Evolutionary conservation across 192 early-diverging fungal species (phyloP).

Genomic region (Backusella macrospora): DNA sequence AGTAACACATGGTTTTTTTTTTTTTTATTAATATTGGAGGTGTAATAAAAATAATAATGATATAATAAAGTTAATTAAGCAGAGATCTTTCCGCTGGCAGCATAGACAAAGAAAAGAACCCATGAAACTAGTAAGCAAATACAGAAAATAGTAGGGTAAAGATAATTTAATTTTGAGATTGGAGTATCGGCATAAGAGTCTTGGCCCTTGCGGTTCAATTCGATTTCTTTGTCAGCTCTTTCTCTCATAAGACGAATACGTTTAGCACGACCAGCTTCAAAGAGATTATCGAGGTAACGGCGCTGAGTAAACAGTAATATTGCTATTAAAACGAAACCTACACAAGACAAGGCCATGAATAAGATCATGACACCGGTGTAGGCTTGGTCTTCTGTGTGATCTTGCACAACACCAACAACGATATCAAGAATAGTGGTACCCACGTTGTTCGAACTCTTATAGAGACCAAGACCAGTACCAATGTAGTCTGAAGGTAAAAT

Average conservation of each 20-base stretch:
- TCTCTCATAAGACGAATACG: slow-evolving; percentile 31
- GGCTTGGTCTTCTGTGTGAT: slow-evolving; percentile 39
- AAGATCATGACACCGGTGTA: slow-evolving; percentile 41
- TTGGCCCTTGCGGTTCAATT: slow-evolving; percentile 21
- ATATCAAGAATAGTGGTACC: slow-evolving; percentile 64
- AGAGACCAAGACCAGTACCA: slow-evolving; percentile 63
- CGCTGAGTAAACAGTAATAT: slow-evolving; percentile 24
- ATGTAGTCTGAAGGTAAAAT: slow-evolving; percentile 58
- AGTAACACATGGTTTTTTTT: no score
- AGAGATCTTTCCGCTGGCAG: slow-evolving; percentile 25
- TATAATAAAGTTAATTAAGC: slow-evolving; percentile 5
- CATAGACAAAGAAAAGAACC: slow-evolving; percentile 41
- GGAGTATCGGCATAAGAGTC: slow-evolving; percentile 22
- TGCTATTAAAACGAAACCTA: slow-evolving; percentile 33
- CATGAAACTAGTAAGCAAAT: slow-evolving; percentile 27
- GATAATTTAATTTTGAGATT: slow-evolving; percentile 12
- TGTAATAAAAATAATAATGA: background rate
- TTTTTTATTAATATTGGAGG: background rate
- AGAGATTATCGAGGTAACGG: slow-evolving; percentile 16
- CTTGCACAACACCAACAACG: slow-evolving; percentile 62
- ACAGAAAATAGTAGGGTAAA: slow-evolving; percentile 24
- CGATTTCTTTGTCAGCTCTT: slow-evolving; percentile 26
- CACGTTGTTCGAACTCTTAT: slow-evolving; percentile 65
- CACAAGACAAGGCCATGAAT: slow-evolving; percentile 23
- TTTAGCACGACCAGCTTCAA: slow-evolving; percentile 28